Percentiles rank a stretch among this genome's conserved stretches.
Conservation (phyloP, 345 rosid species). For the Citrus medica region DNA sequence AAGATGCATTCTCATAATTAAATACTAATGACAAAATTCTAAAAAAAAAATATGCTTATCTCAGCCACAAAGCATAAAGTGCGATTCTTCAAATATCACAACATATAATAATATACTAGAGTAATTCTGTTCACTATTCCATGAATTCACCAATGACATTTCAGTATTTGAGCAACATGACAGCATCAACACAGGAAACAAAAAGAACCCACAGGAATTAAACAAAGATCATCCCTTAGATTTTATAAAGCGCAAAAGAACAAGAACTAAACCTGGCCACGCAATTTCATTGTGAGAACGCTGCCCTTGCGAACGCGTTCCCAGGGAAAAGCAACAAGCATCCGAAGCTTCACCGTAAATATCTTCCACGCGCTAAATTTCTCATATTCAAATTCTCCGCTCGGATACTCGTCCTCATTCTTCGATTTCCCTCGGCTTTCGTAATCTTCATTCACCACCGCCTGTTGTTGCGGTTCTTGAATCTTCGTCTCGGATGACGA, state of each 20-base stretch:
- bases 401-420: conserved; percentile 61
- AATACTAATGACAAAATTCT: background rate
- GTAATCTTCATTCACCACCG: background rate
- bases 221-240: background rate
- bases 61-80: background rate
- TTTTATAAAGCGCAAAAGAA: background rate
- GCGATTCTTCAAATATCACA: background rate
- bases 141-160: background rate
- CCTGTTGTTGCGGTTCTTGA: conserved; percentile 12
- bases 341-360: conserved; percentile 59
- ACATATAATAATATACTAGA: background rate
- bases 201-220: background rate
- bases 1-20: background rate
- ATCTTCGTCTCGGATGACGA: conserved; percentile 44
- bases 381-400: conserved; percentile 63
- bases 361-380: conserved; percentile 52
- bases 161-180: background rate
- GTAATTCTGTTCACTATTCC: background rate
- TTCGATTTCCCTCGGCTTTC: background rate
- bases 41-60: background rate
- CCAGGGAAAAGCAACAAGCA: conserved; percentile 89
- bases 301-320: conserved; percentile 83
- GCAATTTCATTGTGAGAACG: conserved; percentile 75
- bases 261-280: conserved; percentile 72
- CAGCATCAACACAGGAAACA: background rate